Percentiles rank a stretch among this genome's conserved stretches.
Evolutionary conservation across 768 basidiomycete genomes (phyloP).

Genomic region (Termitomyces titanicus): DNA sequence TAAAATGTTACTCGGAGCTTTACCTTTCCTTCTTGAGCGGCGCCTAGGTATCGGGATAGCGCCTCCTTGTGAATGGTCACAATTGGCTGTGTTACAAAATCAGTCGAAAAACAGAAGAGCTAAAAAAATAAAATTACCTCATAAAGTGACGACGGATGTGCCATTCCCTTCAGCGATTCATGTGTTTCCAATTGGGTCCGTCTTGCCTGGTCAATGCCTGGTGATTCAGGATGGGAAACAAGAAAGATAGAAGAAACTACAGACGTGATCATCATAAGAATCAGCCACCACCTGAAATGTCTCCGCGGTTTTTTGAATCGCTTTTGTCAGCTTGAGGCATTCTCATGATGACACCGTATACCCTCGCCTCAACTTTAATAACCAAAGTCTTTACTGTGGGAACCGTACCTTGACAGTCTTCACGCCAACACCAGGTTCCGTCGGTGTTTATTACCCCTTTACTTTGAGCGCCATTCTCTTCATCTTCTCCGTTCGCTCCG

Average conservation of each 20-base stretch:
- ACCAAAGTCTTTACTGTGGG: neutral
- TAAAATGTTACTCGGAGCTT: slow-evolving; percentile 9
- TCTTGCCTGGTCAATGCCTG: slow-evolving; percentile 53
- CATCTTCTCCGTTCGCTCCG: slow-evolving; percentile 49
- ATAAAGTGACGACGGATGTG: slow-evolving; percentile 72
- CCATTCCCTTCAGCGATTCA: slow-evolving; percentile 70
- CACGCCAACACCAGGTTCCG: slow-evolving; percentile 87
- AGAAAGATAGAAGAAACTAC: slow-evolving; percentile 18
- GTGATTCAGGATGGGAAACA: neutral
- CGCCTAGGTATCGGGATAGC: slow-evolving; percentile 60
- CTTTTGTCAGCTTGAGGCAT: slow-evolving; percentile 76
- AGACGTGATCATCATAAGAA: slow-evolving; percentile 74
- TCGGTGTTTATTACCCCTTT: slow-evolving; percentile 64
- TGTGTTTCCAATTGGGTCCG: slow-evolving; percentile 70
- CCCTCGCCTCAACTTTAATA: neutral
- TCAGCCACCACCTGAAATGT: slow-evolving; percentile 72
- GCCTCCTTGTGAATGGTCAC: slow-evolving; percentile 76
- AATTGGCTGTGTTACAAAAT: slow-evolving; percentile 43
- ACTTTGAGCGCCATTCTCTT: slow-evolving; percentile 31
- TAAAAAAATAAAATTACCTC: slow-evolving; percentile 37
- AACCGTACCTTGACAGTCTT: slow-evolving; percentile 60
- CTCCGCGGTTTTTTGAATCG: slow-evolving; percentile 72
- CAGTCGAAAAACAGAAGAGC: neutral
- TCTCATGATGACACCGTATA: slow-evolving; percentile 33
- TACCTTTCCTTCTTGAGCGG: slow-evolving; percentile 35